Percentiles rank a stretch among this genome's conserved stretches.
Conservation (phyloP, 2,329 filamentous ascomycete species). For the Fragosphaeria purpurea region DNA sequence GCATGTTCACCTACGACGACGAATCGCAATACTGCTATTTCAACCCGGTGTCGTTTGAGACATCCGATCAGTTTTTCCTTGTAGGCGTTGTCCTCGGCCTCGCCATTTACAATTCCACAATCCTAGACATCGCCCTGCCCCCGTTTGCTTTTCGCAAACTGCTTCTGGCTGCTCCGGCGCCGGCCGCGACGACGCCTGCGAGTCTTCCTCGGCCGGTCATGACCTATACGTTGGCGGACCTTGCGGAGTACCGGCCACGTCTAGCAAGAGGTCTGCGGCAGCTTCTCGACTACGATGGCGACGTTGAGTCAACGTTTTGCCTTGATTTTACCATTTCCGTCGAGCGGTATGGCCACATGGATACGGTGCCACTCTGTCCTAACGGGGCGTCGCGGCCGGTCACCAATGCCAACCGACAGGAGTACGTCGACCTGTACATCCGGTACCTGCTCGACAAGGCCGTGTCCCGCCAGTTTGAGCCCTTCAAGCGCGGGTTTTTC, state of each 20-base stretch:
- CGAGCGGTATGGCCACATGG: conserved; percentile 63
- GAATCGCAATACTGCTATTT: conserved; percentile 90
- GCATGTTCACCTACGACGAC: conserved; percentile 87
- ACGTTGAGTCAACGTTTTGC: conserved; percentile 71
- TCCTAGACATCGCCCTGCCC: conserved; percentile 77
- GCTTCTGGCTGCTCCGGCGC: conserved; percentile 61
- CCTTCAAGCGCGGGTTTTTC: conserved; percentile 89
- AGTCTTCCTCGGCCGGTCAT: conserved; percentile 52
- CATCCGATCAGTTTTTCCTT: conserved; percentile 83
- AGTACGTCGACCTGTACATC: conserved; percentile 81
- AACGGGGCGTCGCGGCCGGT: conserved; percentile 66
- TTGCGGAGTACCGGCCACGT: conserved; percentile 69
- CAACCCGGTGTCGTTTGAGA: conserved; percentile 82
- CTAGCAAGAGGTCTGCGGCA: conserved; percentile 67
- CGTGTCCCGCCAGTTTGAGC: conserved; percentile 76
- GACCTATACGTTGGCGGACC: conserved; percentile 68
- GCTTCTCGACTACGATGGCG: conserved; percentile 72
- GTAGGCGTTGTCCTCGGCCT: conserved; percentile 80
- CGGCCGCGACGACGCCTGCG: conserved; percentile 38
- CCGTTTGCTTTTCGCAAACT: conserved; percentile 86
- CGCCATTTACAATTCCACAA: conserved; percentile 91
- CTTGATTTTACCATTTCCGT: conserved; percentile 71
- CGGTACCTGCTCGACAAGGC: conserved; percentile 69
- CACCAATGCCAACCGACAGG: conserved; percentile 72
- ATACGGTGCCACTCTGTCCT: conserved; percentile 60